Conservation (phyloP, 164 flowering plant genomes). For the Macadamia tetraphylla region DNA sequence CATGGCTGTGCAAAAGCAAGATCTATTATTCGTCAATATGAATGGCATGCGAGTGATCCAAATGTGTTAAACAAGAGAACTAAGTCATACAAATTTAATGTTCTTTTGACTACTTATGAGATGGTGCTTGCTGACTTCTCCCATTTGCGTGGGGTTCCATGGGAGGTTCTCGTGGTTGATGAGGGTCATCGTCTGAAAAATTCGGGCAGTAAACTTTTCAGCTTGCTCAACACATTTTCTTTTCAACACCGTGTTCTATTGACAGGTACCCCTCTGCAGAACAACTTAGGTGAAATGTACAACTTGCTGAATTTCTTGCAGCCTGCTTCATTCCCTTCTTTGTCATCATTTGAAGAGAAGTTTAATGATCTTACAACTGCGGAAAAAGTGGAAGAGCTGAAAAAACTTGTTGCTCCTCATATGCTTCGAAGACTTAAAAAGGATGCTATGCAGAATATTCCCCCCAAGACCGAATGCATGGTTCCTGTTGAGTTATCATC, state of each 20-base stretch:
- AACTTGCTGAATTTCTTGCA: constrained; percentile 96
- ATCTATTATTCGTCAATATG: constrained; percentile 81
- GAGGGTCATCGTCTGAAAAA: constrained; percentile 99
- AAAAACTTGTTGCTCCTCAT: constrained; percentile 97
- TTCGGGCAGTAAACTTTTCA: constrained; percentile 88
- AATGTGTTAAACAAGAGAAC: constrained; percentile 37
- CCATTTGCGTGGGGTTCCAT: constrained; percentile 84
- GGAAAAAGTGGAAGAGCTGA: constrained; percentile 93
- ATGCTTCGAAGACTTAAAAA: constrained; percentile 99
- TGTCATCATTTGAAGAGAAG: constrained; percentile 81
- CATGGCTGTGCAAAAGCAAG: constrained; percentile 95
- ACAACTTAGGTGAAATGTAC: constrained; percentile 95
- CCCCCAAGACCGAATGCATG: constrained; percentile 93
- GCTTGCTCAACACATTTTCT: constrained; percentile 80
- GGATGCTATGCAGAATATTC: constrained; percentile 96
- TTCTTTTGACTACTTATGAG: constrained; percentile 92
- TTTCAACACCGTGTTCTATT: constrained; percentile 92
- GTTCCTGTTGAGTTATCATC: constrained; percentile 98
- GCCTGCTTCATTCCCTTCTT: constrained; percentile 90
- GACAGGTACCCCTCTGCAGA: constrained; percentile 99
- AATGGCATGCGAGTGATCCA: constrained; percentile 77
- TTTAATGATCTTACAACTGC: constrained; percentile 93
- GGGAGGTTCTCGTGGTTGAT: constrained; percentile 99
- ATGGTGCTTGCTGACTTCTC: constrained; percentile 92
- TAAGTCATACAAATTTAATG: constrained; percentile 66